phyloP scores from a whole-genome alignment of 2,329 filamentous ascomycete genomes.

The Penicillium verrucosum region DNA sequence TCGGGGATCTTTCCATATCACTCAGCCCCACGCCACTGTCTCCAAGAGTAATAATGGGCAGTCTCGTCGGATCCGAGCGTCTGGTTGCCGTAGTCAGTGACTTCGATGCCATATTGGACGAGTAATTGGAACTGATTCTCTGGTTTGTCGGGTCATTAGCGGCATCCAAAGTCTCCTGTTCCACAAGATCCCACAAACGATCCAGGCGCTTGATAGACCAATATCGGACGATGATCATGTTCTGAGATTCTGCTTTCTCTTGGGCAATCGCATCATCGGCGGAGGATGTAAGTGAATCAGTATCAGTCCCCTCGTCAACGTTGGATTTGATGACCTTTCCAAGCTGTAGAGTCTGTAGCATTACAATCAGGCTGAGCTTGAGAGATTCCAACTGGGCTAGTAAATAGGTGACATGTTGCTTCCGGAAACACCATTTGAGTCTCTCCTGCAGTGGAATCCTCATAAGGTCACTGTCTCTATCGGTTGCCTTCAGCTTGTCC shows the following conservation, averaged over 20 bases:
- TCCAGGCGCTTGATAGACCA: slow-evolving; percentile 41
- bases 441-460: slow-evolving; percentile 33
- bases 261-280: slow-evolving; percentile 36
- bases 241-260: slow-evolving; percentile 43
- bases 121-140: slow-evolving; percentile 19
- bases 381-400: slow-evolving; percentile 42
- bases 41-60: slow-evolving; percentile 32
- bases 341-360: slow-evolving; percentile 40
- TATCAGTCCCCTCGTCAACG: slow-evolving; percentile 15
- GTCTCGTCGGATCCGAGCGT: slow-evolving; percentile 22
- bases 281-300: slow-evolving; percentile 4
- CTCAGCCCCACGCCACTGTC: slow-evolving; percentile 34
- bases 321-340: slow-evolving; percentile 32
- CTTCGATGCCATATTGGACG: slow-evolving; percentile 12
- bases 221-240: slow-evolving; percentile 44
- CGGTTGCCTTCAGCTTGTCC: slow-evolving; percentile 32
- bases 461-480: slow-evolving; percentile 24
- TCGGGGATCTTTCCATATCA: slow-evolving; percentile 35
- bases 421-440: slow-evolving; percentile 43
- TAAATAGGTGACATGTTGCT: slow-evolving; percentile 42
- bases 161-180: slow-evolving; percentile 33
- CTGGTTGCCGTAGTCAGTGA: slow-evolving; percentile 15
- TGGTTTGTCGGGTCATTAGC: slow-evolving; percentile 20
- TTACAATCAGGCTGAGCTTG: slow-evolving; percentile 41
- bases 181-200: slow-evolving; percentile 36